Evolutionary conservation across 2,329 filamentous ascomycete species (phyloP).

Genomic region (Ophiosphaerella herpotricha): DNA sequence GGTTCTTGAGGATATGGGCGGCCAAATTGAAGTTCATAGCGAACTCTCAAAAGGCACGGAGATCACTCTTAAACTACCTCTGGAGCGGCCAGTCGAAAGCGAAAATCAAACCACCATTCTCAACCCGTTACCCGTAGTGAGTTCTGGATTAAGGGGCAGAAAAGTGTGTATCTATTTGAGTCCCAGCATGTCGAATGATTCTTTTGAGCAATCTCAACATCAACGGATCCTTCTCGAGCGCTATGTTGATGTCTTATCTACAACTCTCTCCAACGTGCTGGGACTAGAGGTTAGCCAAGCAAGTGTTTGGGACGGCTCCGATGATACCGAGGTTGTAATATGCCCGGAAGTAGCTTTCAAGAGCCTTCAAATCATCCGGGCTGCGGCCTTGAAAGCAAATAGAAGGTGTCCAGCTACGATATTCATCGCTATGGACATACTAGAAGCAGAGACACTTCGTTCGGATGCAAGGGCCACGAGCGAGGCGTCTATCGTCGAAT

Average conservation of each 20-base stretch:
- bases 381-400: neutral
- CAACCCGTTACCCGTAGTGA: constrained; percentile 1
- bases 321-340: constrained; percentile 26
- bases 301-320: constrained; percentile 16
- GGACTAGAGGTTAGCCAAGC: constrained; percentile 18
- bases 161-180: constrained; percentile 22
- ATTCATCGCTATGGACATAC: constrained; percentile 30
- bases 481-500: constrained; percentile 27
- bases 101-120: neutral
- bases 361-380: constrained; percentile 22
- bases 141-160: constrained; percentile 13
- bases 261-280: constrained; percentile 20
- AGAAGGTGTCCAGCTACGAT: constrained; percentile 24
- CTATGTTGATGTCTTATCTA: constrained; percentile 17
- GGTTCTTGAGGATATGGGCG: constrained; percentile 23
- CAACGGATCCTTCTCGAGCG: constrained; percentile 5
- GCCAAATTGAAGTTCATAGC: constrained; percentile 21
- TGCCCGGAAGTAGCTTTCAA: constrained; percentile 33
- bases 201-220: neutral
- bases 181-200: neutral
- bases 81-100: constrained; percentile 1
- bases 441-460: constrained; percentile 33
- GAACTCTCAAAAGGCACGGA: constrained; percentile 8
- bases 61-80: constrained; percentile 6
- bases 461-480: constrained; percentile 26